Percentiles rank a stretch among this genome's conserved stretches.
Evolutionary conservation across 805 yeast genomes (phyloP).

Genomic region (Helenozyma baotianmanensis): DNA sequence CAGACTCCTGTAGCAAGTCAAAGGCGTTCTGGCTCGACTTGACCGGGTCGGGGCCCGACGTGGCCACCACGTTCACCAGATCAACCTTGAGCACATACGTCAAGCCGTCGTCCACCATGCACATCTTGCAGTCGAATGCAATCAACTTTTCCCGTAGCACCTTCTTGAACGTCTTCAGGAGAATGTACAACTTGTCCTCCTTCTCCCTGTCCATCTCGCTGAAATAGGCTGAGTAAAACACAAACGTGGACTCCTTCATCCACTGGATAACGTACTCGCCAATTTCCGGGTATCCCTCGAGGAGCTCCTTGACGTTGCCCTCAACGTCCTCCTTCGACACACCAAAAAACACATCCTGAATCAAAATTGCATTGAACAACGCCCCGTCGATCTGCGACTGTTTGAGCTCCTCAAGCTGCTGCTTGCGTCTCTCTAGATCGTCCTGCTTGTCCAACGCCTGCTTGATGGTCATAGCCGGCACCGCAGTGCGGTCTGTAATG

Average conservation of each 20-base stretch:
- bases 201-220: conserved; percentile 30
- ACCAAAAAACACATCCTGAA: conserved; percentile 52
- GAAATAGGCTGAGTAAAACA: conserved; percentile 34
- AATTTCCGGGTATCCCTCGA: conserved; percentile 19
- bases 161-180: conserved; percentile 33
- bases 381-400: conserved; percentile 24
- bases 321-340: conserved; percentile 44
- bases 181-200: conserved; percentile 39
- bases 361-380: conserved; percentile 49
- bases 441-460: conserved; percentile 31
- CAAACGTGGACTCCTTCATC: conserved; percentile 39
- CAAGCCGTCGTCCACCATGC: conserved; percentile 34
- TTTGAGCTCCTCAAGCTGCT: conserved; percentile 19
- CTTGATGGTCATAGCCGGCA: conserved; percentile 45
- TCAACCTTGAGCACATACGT: conserved; percentile 15
- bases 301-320: conserved; percentile 19
- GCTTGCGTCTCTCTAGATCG: conserved; percentile 18
- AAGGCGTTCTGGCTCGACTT: not conserved
- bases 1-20: too few relatives aligned
- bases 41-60: conserved; percentile 1
- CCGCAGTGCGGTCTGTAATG: conserved; percentile 23
- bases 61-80: conserved; percentile 4
- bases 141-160: conserved; percentile 35
- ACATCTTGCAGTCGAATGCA: conserved; percentile 47
- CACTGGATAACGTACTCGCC: conserved; percentile 32